Conservation (phyloP, 75 land plant species). For the Picea glauca region DNA sequence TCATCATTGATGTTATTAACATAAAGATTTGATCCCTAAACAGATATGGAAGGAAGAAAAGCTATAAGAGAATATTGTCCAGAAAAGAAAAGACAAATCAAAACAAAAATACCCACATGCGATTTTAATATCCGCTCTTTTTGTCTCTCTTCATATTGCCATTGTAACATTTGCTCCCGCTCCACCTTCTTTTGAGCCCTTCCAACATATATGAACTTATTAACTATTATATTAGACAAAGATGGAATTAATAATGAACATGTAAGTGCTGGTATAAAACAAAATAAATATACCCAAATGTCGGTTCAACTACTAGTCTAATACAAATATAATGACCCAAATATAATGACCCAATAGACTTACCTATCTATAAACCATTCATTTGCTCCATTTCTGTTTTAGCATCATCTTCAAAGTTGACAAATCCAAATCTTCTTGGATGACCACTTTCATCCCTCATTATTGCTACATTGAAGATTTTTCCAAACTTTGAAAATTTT, state of each 20-base stretch:
- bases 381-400: conserved; percentile 43
- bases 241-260: not conserved
- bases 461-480: conserved; percentile 36
- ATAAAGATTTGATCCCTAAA: conserved; percentile 62
- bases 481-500: conserved; percentile 61
- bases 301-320: not conserved
- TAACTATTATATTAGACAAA: conserved; percentile 19
- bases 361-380: conserved; percentile 58
- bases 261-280: not conserved
- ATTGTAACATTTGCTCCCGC: conserved; percentile 42
- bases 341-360: conserved; percentile 3
- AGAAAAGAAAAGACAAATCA: not conserved
- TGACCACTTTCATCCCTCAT: conserved; percentile 53
- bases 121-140: conserved; percentile 43
- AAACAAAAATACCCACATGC: conserved; percentile 26
- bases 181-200: conserved; percentile 70
- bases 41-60: not conserved
- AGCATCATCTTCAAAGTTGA: conserved; percentile 67
- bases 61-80: not conserved
- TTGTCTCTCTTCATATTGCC: conserved; percentile 53
- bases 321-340: not conserved
- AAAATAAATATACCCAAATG: not conserved
- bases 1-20: conserved; percentile 64
- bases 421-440: conserved; percentile 72
- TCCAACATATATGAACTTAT: conserved; percentile 58